A percentile compares a stretch with the other conserved stretches of the same genome.
phyloP scores from a whole-genome alignment of 495 filamentous ascomycete genomes.

The Tuber indicum region DNA sequence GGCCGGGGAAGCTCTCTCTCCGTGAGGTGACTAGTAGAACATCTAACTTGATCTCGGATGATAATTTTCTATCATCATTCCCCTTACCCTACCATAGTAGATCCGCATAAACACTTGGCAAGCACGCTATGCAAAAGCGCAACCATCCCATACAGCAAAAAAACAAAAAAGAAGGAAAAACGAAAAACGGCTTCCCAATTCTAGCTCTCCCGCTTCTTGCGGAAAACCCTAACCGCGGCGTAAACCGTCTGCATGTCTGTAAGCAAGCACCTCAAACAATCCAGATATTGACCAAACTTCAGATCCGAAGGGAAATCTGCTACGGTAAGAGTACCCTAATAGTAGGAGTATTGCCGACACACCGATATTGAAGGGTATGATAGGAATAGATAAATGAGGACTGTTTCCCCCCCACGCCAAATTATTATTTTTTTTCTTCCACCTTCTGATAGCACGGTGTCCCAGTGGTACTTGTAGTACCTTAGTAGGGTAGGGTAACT shows the following conservation, averaged over 20 bases:
- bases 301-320: background rate
- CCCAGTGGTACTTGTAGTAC: too few relatives aligned
- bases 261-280: background rate
- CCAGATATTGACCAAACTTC: background rate
- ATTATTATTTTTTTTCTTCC: background rate
- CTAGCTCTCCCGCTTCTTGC: background rate
- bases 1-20: too few relatives aligned
- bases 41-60: too few relatives aligned
- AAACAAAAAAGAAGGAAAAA: background rate
- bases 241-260: background rate
- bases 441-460: background rate
- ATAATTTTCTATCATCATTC: too few relatives aligned
- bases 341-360: background rate
- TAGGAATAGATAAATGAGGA: background rate
- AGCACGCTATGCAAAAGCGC: too few relatives aligned
- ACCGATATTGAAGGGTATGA: background rate
- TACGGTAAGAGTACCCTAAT: background rate
- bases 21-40: too few relatives aligned
- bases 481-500: too few relatives aligned
- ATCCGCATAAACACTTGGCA: too few relatives aligned
- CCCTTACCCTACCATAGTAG: too few relatives aligned
- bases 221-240: background rate
- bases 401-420: background rate
- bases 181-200: background rate
- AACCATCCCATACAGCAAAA: too few relatives aligned